Conservation (phyloP, 306 rosid species). For the Medicago lupulina region DNA sequence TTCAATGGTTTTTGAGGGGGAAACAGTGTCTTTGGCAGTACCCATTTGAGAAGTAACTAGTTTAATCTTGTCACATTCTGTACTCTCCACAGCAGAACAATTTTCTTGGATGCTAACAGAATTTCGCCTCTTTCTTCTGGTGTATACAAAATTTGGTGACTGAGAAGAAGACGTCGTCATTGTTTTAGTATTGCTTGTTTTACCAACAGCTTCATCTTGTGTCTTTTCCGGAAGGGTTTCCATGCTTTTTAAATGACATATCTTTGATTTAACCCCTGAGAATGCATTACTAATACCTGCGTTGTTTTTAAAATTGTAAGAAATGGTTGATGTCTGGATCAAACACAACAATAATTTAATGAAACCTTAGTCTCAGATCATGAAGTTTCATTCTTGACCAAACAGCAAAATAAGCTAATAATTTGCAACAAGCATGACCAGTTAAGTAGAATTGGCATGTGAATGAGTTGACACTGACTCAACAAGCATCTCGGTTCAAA, state of each 20-base stretch:
- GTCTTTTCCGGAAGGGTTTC: conserved; percentile 43
- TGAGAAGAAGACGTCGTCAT: conserved; percentile 46
- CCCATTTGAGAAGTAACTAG: conserved; percentile 43
- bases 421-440: conserved; percentile 25
- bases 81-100: conserved; percentile 44
- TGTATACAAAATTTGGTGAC: conserved; percentile 55
- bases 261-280: conserved; percentile 46
- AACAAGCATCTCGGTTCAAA: conserved; percentile 35
- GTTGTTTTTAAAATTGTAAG: conserved; percentile 20
- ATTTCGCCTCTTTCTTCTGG: conserved; percentile 55
- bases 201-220: conserved; percentile 45
- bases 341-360: conserved; percentile 1
- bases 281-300: conserved; percentile 42
- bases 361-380: not conserved
- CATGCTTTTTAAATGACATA: conserved; percentile 35
- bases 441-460: conserved; percentile 1
- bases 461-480: conserved; percentile 3
- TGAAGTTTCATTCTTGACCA: conserved; percentile 5
- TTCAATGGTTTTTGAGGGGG: conserved; percentile 46
- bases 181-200: conserved; percentile 34
- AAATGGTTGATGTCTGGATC: conserved; percentile 31
- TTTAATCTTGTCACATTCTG: conserved; percentile 44
- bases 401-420: conserved; percentile 23
- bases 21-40: conserved; percentile 43
- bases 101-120: conserved; percentile 44